Conservation (phyloP, 345 rosid genomes). For the Euphorbia tirucalli region DNA sequence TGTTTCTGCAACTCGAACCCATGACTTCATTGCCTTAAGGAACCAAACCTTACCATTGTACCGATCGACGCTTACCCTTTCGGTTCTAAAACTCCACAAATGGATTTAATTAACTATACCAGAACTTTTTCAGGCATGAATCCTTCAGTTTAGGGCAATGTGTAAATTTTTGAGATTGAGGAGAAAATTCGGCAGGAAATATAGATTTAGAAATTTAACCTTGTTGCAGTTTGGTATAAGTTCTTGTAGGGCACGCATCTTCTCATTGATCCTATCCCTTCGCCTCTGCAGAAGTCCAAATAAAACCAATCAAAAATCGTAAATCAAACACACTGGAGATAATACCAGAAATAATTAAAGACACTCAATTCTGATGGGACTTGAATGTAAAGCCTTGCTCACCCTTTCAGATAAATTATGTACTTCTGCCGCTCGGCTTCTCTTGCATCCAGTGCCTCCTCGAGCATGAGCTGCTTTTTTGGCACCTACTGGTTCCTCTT, state of each 20-base stretch:
- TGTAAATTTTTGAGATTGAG: not conserved
- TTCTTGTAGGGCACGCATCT: constrained; percentile 94
- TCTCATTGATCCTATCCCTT: constrained; percentile 89
- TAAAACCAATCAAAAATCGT: constrained; percentile 15
- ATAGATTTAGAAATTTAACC: constrained; percentile 33
- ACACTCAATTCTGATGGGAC: not conserved
- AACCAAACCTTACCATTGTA: no score
- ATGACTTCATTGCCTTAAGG: no score
- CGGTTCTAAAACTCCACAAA: not conserved
- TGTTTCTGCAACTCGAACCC: no score
- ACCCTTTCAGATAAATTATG: constrained; percentile 98
- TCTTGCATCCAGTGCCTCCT: constrained; percentile 55
- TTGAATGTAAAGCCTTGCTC: constrained; percentile 29
- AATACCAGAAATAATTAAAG: constrained; percentile 11
- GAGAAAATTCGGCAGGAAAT: constrained; percentile 2
- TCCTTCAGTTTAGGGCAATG: no score
- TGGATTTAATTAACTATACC: no score
- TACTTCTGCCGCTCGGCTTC: constrained; percentile 92
- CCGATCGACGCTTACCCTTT: not conserved
- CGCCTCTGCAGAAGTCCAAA: constrained; percentile 52
- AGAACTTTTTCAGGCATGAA: no score
- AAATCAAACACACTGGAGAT: constrained; percentile 14
- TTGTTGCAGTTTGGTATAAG: constrained; percentile 91
- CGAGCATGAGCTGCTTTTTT: constrained; percentile 44
- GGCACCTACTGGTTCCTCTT: constrained; percentile 56